Evolutionary conservation across 129 eudicot genomes (phyloP).

Genomic region (Mikania micrantha): DNA sequence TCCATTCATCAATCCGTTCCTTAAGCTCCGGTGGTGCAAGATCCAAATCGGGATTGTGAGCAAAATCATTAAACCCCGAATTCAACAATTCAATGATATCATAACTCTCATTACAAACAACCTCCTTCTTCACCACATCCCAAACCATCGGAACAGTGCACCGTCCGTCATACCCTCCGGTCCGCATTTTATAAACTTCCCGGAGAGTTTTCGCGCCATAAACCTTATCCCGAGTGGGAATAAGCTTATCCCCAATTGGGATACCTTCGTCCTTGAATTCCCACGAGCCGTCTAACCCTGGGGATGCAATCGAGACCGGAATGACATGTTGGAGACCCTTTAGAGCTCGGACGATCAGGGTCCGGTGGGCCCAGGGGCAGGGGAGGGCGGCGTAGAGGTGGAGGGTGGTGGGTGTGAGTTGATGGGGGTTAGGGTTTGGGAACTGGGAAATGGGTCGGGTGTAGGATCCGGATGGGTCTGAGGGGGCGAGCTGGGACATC

Average conservation of each 20-base stretch:
- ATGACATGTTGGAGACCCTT: conserved; percentile 59
- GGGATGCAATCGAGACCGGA: conserved; percentile 71
- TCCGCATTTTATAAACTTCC: conserved; percentile 57
- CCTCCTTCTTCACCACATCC: conserved; percentile 62
- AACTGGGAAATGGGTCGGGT: conserved; percentile 82
- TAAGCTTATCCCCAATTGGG: conserved; percentile 20
- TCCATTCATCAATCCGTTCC: conserved; percentile 63
- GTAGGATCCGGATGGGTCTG: conserved; percentile 88
- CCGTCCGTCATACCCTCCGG: conserved; percentile 73
- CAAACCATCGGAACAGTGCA: conserved; percentile 89
- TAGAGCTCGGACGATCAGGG: conserved; percentile 81
- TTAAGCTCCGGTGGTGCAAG: conserved; percentile 54
- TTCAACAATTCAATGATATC: conserved; percentile 70
- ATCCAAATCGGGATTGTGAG: conserved; percentile 55
- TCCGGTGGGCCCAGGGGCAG: conserved; percentile 99
- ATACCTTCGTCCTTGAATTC: conserved; percentile 26
- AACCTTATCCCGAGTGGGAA: conserved; percentile 47
- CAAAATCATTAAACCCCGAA: conserved; percentile 52
- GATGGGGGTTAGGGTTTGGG: conserved; percentile 27
- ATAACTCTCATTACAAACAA: conserved; percentile 86
- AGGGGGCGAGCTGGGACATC: conserved; percentile 99
- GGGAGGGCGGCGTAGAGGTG: conserved; percentile 96
- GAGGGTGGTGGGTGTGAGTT: conserved; percentile 31
- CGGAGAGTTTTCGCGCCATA: conserved; percentile 48
- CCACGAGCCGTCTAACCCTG: conserved; percentile 82